Conservation (phyloP, 2,329 filamentous ascomycete genomes). For the Taxawa tesnikishii region DNA sequence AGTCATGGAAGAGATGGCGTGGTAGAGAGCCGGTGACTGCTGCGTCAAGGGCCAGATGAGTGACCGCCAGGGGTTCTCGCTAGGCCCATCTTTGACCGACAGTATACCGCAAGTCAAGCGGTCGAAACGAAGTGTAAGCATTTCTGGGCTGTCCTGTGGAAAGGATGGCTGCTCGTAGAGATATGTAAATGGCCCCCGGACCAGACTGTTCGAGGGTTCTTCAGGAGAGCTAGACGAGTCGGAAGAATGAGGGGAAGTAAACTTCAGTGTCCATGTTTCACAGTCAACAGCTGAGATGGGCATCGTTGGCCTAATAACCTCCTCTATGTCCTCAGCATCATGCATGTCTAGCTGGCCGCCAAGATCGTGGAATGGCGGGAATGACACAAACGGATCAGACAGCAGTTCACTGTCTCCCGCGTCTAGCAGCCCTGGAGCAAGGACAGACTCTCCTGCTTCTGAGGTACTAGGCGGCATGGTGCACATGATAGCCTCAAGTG, state of each 20-base stretch:
- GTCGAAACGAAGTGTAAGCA: constrained; percentile 51
- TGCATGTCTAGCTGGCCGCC: too few species aligned
- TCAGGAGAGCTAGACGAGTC: constrained; percentile 1
- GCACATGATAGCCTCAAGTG: too few species aligned
- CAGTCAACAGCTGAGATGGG: constrained; percentile 5
- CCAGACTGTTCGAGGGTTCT: too few species aligned
- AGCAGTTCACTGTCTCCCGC: too few species aligned
- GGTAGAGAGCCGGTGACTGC: constrained; percentile 52
- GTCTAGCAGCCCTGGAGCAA: too few species aligned
- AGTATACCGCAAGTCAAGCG: constrained; percentile 57
- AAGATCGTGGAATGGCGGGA: too few species aligned
- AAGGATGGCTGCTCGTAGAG: constrained; percentile 18
- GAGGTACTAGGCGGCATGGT: too few species aligned
- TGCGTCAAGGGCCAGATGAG: constrained; percentile 57
- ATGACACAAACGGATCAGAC: too few species aligned
- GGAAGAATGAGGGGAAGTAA: constrained; percentile 2
- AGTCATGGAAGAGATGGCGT: constrained; percentile 57
- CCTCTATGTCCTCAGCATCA: too few species aligned
- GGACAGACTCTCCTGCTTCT: too few species aligned
- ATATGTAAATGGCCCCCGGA: constrained; percentile 9
- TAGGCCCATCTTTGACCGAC: constrained; percentile 56
- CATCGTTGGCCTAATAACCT: too few species aligned
- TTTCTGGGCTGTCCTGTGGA: constrained; percentile 37
- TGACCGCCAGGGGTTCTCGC: constrained; percentile 60
- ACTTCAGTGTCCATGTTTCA: constrained; percentile 4